Evolutionary conservation across 2,329 filamentous ascomycete genomes (phyloP), one percentile per base, ranked within the genome.

Genomic region (Neocatenulostroma microsporum): DNA sequence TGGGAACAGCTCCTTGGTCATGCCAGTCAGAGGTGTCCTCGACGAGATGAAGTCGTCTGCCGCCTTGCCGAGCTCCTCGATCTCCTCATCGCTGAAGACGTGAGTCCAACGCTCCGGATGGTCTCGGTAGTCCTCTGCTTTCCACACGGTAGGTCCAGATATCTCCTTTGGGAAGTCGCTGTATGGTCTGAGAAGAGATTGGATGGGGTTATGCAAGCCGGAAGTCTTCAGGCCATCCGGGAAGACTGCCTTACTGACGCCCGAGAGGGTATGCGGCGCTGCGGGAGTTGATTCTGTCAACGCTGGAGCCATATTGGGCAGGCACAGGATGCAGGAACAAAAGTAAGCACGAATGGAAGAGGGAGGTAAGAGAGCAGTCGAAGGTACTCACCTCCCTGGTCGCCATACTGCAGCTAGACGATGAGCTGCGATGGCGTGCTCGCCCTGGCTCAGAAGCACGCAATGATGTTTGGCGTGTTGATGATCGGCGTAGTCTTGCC

Each of bases 31-130:
- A 0, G 81, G 80, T 1, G 66, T 78, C 23, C 73, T 73, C 10
- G 71, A 70, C 3, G 70, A 68, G 23, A 87, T 71, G 59, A 88
- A 89, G 10, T 63, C 64, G 59, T 89, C 82, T 0, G 83, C 74
- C 0, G 82, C 72, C 13, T 64, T 55, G 50, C 75, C 74, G 31
- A 91, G 66, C 54, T 88, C 84, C 7, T 66, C 62, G 15, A 86
- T 64, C 59, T 89, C 83, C 2, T 76, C 70, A 0, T 68, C 59
- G 0, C 72, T 79, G 55, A 88, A 84, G 8, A 64, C 63, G 61
- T 87, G 82, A 4, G 79, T 78, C 84, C 84, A 89, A 57, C 71
- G 72, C 49, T 83, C 78, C 0, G 80, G 77, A 49, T 72, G 67
- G 45, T 71, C 59, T 35, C 65, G 66, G 52, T 79, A 84, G 23